phyloP scores from a whole-genome alignment of 257 asterid species.

The Linaria vulgaris region DNA sequence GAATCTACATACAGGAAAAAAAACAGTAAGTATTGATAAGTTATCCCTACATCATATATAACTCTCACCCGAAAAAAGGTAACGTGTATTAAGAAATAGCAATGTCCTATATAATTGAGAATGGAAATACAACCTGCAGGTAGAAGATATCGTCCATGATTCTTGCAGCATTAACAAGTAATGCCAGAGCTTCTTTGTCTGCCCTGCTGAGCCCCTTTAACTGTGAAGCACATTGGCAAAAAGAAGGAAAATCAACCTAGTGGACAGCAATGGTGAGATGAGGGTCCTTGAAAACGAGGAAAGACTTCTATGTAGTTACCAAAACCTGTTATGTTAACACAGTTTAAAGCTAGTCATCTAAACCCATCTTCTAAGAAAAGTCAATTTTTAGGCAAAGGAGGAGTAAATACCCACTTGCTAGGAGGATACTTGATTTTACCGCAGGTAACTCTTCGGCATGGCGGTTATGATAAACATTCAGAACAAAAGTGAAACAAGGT shows the following conservation, averaged over 20 bases:
- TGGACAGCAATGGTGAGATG: background rate
- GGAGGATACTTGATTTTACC: too few species aligned
- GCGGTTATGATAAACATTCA: too few species aligned
- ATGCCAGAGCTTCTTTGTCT: slow-evolving; percentile 68
- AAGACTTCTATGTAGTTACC: too few species aligned
- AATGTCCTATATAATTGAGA: background rate
- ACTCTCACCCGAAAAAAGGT: background rate
- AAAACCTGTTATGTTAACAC: background rate
- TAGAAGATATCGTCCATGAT: slow-evolving; percentile 74
- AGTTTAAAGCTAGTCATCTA: background rate
- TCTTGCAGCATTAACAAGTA: slow-evolving; percentile 71
- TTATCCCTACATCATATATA: too few species aligned
- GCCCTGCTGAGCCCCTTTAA: slow-evolving; percentile 62
- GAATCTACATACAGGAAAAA: too few species aligned
- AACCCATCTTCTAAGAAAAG: background rate
- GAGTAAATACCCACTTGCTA: too few species aligned
- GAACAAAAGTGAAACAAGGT: background rate
- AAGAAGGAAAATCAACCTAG: background rate
- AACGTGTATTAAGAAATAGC: background rate
- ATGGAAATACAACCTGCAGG: slow-evolving; percentile 58
- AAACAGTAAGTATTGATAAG: too few species aligned
- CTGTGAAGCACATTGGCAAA: slow-evolving; percentile 39
- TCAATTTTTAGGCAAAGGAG: background rate
- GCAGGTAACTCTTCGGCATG: too few species aligned
- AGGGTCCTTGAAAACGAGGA: too few species aligned